Evolutionary conservation across 805 yeast species (phyloP).

Genomic region (Blastobotrys attinorum): DNA sequence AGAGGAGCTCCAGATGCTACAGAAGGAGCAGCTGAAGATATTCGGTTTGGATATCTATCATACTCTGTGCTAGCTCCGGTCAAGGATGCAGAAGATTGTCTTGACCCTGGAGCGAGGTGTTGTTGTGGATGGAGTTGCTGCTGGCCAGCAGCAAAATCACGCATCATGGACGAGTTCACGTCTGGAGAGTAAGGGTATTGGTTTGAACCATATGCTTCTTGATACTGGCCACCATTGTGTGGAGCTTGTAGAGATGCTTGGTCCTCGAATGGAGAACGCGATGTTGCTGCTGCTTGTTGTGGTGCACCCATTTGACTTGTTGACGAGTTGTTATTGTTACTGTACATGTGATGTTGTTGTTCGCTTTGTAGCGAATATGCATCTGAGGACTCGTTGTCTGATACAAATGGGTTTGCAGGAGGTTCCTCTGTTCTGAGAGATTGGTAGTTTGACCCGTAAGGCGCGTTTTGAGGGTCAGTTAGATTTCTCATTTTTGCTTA

Average conservation of each 20-base stretch:
- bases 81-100: constrained; percentile 19
- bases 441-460: constrained; percentile 8
- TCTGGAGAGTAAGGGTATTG: constrained; percentile 1
- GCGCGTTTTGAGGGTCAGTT: constrained; percentile 9
- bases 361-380: constrained; percentile 12
- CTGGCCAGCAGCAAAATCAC: neutral
- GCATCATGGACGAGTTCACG: neutral
- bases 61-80: constrained; percentile 22
- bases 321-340: constrained; percentile 2
- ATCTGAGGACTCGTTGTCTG: constrained; percentile 19
- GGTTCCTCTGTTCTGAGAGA: constrained; percentile 12
- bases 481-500: constrained; percentile 17
- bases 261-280: too few relatives aligned
- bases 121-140: constrained; percentile 2
- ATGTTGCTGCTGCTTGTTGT: neutral
- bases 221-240: neutral
- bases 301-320: constrained; percentile 1
- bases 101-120: constrained; percentile 11
- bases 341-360: constrained; percentile 4
- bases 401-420: constrained; percentile 25
- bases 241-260: too few relatives aligned
- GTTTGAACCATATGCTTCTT: neutral
- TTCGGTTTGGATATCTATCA: constrained; percentile 31
- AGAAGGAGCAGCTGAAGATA: constrained; percentile 21
- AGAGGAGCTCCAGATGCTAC: constrained; percentile 15